Evolutionary conservation across 2,329 filamentous ascomycete genomes (phyloP), one percentile per base, ranked within the genome.

Genomic region (Aspergillus sp.): DNA sequence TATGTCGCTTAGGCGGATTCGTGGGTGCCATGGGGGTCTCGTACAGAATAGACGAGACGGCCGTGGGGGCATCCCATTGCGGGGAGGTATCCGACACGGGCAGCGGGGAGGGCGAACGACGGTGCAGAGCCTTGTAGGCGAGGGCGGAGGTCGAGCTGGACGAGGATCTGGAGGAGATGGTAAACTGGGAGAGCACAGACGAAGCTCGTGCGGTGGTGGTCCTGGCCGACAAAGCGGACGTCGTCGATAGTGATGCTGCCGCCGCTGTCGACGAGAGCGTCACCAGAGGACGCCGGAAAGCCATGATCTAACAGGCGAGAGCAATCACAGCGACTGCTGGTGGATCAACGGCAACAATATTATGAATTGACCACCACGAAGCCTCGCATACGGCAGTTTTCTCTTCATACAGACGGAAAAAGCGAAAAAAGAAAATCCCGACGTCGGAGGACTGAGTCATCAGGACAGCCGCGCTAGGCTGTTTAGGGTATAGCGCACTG

Each of bases 1-100:
- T 81, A 72, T 98, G 93, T 46, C 90, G 85, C 75, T 95, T 97
- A 40, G 88, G 85, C 6, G 93, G 91, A 27, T 83, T 83, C 59
- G 78, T 78, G 9, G 88, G 90, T 5, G 89, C 87, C 12, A 86
- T 78, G 4, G 93, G 93, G 3, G 90, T 97, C 78, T 98, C 93
- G 77, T 98, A 98, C 69, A 98, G 86, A 65, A 98, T 98, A 68
- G 91, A 95, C 65, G 88, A 94, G 56, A 98, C 93, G 56, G 93
- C 93, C 12, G 93, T 88, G 58, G 93, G 90, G 34, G 90, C 90
- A 48, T 81, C 81, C 63, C 91, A 94, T 77, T 88, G 88, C 7
- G 88, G 77, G 33, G 87, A 83, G 29, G 85, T 78, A 47, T 86
- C 77, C 57, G 87, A 81, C 55, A 81, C 83, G 46, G 88, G 86